Conservation (phyloP, 2,329 filamentous ascomycete genomes). For the Coniochaeta pulveracea region DNA sequence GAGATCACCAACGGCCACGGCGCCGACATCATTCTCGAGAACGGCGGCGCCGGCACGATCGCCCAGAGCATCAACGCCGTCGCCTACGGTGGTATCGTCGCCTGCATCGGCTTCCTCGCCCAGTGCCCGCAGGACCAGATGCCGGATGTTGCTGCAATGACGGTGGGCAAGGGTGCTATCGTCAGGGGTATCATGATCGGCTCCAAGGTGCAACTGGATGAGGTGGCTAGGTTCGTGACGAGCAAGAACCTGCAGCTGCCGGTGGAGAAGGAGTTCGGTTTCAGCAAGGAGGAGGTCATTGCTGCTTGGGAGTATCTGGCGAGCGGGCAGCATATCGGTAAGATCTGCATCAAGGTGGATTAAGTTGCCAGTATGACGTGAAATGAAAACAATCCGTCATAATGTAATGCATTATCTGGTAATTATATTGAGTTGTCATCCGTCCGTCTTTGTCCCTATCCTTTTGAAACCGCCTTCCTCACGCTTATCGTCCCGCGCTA, state of each 20-base stretch:
- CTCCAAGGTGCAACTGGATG: conserved; percentile 1
- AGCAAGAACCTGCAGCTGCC: neutral
- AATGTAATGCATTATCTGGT: no score
- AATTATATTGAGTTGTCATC: no score
- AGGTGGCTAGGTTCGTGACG: neutral
- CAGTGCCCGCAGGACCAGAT: neutral
- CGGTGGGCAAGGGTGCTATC: neutral
- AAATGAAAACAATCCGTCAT: no score
- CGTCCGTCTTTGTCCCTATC: no score
- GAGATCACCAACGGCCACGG: neutral
- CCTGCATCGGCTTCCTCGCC: neutral
- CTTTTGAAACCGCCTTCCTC: no score
- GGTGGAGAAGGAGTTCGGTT: neutral
- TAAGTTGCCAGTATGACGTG: no score
- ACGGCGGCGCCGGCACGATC: conserved; percentile 1
- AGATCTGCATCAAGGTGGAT: conserved; percentile 36
- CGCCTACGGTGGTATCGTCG: neutral
- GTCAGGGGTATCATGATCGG: conserved; percentile 1
- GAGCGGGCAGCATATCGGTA: conserved; percentile 40
- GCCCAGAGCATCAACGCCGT: conserved; percentile 2
- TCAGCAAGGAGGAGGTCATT: neutral
- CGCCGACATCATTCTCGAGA: neutral
- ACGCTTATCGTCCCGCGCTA: no score
- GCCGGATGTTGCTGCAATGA: neutral
- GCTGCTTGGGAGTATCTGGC: conserved; percentile 1